Percentiles rank a stretch among this genome's conserved stretches.
Conservation (phyloP, 306 rosid genomes). For the Canavalia ensiformis region DNA sequence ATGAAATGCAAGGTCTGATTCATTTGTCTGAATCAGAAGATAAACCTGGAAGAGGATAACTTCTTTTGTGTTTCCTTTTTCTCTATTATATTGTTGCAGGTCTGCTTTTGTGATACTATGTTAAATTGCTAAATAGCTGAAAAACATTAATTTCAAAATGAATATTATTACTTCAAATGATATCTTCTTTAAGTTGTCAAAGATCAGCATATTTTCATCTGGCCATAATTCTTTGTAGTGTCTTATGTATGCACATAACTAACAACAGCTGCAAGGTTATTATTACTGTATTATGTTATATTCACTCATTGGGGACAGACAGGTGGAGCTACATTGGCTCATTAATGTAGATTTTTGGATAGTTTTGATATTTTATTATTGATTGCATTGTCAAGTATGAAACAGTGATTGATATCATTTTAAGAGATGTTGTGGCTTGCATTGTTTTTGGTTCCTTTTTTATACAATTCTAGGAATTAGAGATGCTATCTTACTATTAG, state of each 20-base stretch:
- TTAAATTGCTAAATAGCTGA: constrained; percentile 33
- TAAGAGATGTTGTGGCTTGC: not conserved
- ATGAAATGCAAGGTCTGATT: constrained; percentile 96
- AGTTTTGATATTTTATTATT: not conserved
- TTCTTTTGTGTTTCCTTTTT: not conserved
- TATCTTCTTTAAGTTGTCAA: constrained; percentile 26
- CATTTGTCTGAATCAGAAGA: constrained; percentile 31
- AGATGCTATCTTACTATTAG: not conserved
- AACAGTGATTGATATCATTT: not conserved
- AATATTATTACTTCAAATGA: constrained; percentile 31
- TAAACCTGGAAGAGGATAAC: not conserved
- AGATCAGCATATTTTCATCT: constrained; percentile 11
- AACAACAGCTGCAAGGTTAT: not conserved
- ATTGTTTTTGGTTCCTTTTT: not conserved
- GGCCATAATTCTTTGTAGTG: not conserved
- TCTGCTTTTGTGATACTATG: constrained; percentile 6
- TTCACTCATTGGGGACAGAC: constrained; percentile 4
- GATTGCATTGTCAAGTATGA: not conserved
- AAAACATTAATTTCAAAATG: constrained; percentile 24
- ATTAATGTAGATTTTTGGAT: not conserved
- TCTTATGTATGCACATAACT: not conserved
- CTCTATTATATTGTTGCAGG: not conserved
- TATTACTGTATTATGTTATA: constrained; percentile 11
- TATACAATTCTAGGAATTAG: not conserved
- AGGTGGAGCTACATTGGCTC: not conserved